A percentile compares a stretch with the other conserved stretches of the same genome.
These are phyloP conservation scores for Emericellopsis atlantica DNA, from an alignment of 2,329 filamentous ascomycete species.

Conservation along the genomic window DNA sequence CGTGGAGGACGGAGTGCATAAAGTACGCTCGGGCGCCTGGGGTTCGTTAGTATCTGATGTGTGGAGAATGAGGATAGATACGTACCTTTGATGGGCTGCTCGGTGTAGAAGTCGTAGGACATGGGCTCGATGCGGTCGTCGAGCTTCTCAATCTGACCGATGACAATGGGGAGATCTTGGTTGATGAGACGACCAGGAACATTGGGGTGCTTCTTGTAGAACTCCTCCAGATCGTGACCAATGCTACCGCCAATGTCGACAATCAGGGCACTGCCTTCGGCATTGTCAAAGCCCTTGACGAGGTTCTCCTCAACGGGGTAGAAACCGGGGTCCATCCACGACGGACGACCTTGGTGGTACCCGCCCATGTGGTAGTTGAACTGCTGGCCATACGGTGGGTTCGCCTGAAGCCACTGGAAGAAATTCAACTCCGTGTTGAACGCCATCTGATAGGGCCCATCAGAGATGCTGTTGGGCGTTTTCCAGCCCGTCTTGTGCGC, in stretches of 20 bases:
- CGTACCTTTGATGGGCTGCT: conserved; percentile 29
- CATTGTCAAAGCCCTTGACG: conserved; percentile 12
- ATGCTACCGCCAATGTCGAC: conserved; percentile 22
- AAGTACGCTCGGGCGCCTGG: conserved; percentile 24
- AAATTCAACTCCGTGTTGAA: conserved; percentile 19
- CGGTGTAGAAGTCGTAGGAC: conserved; percentile 30
- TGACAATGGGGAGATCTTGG: conserved; percentile 31
- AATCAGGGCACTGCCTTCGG: conserved; percentile 12
- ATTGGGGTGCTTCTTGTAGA: conserved; percentile 18
- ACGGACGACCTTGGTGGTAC: conserved; percentile 17
- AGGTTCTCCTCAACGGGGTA: conserved; percentile 19
- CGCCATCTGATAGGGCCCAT: conserved; percentile 10
- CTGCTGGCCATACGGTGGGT: conserved; percentile 13
- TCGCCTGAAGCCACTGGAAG: conserved; percentile 17
- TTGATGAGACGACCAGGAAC: conserved; percentile 28
- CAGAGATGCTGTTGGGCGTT: conserved; percentile 9
- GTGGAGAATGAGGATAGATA: not conserved
- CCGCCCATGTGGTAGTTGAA: conserved; percentile 25
- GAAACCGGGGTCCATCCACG: conserved; percentile 22
- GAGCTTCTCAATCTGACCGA: conserved; percentile 16
- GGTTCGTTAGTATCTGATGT: not conserved
- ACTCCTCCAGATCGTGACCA: conserved; percentile 21
- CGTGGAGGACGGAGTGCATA: conserved; percentile 26
- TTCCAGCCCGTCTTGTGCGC: conserved; percentile 13
- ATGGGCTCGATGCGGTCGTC: conserved; percentile 18